Base-by-base conservation (phyloP, 2,329 filamentous ascomycete genomes). In the Myriosclerotinia scirpicola region DNA sequence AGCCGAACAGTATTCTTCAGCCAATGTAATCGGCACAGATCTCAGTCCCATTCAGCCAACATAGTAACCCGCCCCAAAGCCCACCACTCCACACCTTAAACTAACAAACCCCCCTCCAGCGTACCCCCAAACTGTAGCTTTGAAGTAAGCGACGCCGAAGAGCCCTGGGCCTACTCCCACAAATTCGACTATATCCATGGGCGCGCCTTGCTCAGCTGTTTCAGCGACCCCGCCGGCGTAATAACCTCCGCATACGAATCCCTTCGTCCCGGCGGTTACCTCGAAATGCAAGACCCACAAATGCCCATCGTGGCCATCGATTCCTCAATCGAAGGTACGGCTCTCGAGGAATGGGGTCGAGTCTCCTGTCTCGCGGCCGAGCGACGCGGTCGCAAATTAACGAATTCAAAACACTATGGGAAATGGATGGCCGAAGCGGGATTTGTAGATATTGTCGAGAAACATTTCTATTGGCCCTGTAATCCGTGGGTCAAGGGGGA, bases 401-500 rank as follows among this genome's bases (percentile, higher is more conserved):
- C 50, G 1, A 72, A 71, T 50, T 69, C 77, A 79, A 63, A 74
- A 77, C 48, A 66, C 14, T 73, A 72, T 66, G 69, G 67, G 34
- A 64, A 65, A 5, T 78, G 80, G 64, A 78, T 87, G 71, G 75
- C 77, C 3, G 81, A 82, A 15, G 83, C 81, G 0, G 85, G 85
- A 0, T 87, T 87, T 69, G 76, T 79, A 54, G 80, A 85, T 64
- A 80, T 87, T 0, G 75, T 75, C 0, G 81, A 85, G 71, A 75
- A 79, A 2, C 71, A 81, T 7, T 82, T 78, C 71, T 82, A 81
- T 73, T 81, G 83, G 76, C 84, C 84, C 0, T 78, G 78, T 44
- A 83, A 82, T 70, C 73, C 77, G 14, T 87, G 84, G 84, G 81
- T 83, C 0, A 81, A 80, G 54, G 81, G 84, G 52, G 77, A 78